phyloP scores from a whole-genome alignment of 768 basidiomycete genomes.

The Atractiella rhizophila region DNA sequence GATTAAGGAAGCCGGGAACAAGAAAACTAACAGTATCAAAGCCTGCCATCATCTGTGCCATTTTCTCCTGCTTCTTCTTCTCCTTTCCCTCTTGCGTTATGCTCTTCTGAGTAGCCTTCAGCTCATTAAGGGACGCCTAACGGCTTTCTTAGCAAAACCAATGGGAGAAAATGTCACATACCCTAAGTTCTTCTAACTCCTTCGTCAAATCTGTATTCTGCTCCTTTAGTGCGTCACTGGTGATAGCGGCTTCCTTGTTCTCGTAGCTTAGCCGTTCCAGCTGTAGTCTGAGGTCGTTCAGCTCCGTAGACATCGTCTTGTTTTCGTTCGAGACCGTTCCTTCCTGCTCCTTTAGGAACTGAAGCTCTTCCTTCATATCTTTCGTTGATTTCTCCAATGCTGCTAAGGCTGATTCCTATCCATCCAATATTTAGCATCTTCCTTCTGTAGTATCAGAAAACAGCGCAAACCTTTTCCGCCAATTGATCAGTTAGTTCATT shows the following conservation, averaged over 20 bases:
- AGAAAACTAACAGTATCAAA: constrained; percentile 54
- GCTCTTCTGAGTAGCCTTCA: constrained; percentile 58
- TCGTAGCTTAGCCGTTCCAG: constrained; percentile 83
- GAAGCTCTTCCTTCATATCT: constrained; percentile 67
- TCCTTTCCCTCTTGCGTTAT: constrained; percentile 86
- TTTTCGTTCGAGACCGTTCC: constrained; percentile 36
- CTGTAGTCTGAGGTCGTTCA: constrained; percentile 75
- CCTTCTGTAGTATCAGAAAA: background rate
- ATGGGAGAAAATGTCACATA: background rate
- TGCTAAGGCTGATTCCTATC: constrained; percentile 44
- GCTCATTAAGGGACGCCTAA: constrained; percentile 41
- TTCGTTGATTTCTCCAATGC: constrained; percentile 63
- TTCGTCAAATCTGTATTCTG: constrained; percentile 62
- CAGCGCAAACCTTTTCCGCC: constrained; percentile 37
- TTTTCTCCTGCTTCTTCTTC: constrained; percentile 95
- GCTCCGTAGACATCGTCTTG: constrained; percentile 71
- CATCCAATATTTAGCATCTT: background rate
- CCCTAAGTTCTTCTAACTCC: constrained; percentile 65
- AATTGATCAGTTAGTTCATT: constrained; percentile 85
- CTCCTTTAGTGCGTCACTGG: constrained; percentile 81
- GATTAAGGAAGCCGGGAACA: background rate
- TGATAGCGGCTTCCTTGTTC: constrained; percentile 78
- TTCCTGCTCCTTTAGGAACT: constrained; percentile 52
- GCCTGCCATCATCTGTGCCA: constrained; percentile 98
- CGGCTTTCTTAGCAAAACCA: background rate